These are phyloP conservation scores for Melanomma pulvis-pyrius DNA, from an alignment of 495 filamentous ascomycete species.

Conservation along the genomic window DNA sequence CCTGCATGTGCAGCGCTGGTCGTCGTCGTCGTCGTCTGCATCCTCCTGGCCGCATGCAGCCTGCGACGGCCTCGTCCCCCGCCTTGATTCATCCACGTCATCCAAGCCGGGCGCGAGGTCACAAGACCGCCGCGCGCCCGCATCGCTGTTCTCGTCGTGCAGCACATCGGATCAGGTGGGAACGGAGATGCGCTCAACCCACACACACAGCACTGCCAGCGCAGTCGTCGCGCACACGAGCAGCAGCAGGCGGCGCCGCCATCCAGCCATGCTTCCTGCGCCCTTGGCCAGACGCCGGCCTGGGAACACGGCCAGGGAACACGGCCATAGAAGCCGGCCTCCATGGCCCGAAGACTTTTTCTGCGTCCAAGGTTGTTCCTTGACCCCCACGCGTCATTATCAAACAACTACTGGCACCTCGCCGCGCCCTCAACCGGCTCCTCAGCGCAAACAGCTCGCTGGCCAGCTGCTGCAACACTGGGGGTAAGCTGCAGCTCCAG, in stretches of 20 bases:
- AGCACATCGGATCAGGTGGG: background rate
- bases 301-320: background rate
- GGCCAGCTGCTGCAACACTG: background rate
- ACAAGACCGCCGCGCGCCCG: slow-evolving; percentile 3
- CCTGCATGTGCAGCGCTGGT: background rate
- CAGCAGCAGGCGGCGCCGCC: background rate
- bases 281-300: background rate
- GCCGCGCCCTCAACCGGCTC: background rate
- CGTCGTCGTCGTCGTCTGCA: background rate
- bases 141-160: background rate
- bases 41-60: background rate
- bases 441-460: background rate
- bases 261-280: background rate
- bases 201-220: background rate
- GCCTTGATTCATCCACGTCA: background rate
- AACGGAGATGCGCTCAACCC: slow-evolving; percentile 22
- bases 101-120: slow-evolving; percentile 7
- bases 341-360: background rate
- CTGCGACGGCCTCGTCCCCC: background rate
- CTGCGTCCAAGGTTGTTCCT: background rate
- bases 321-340: background rate
- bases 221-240: slow-evolving; percentile 14
- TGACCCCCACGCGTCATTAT: slow-evolving; percentile 40
- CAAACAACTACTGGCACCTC: slow-evolving; percentile 8
- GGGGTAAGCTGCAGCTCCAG: background rate